Evolutionary conservation across 371 early-diverging fungal genomes (phyloP).

Genomic region (Apophysomyces sp.): DNA sequence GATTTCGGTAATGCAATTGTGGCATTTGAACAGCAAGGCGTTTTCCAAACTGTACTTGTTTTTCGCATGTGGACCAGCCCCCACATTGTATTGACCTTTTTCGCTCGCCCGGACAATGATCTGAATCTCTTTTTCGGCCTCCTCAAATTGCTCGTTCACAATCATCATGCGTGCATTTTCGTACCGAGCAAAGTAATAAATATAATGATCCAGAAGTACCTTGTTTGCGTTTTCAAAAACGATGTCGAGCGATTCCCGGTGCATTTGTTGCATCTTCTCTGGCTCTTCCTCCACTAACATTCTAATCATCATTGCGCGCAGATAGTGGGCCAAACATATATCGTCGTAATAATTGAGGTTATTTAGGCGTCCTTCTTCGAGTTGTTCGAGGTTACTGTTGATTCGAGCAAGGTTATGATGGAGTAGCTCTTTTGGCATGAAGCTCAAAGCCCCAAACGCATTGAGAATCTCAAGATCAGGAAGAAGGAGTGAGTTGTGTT

Average conservation of each 20-base stretch:
- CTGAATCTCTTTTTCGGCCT: conserved; percentile 37
- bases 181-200: conserved; percentile 52
- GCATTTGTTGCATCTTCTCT: conserved; percentile 8
- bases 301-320: conserved; percentile 51
- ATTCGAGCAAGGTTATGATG: conserved; percentile 36
- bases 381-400: conserved; percentile 31
- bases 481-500: conserved; percentile 53
- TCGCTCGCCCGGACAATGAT: conserved; percentile 20
- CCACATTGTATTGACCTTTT: conserved; percentile 19
- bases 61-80: conserved; percentile 23
- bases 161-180: conserved; percentile 49
- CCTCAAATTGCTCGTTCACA: conserved; percentile 25
- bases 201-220: conserved; percentile 52
- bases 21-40: conserved; percentile 28
- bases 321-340: conserved; percentile 57
- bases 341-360: conserved; percentile 50
- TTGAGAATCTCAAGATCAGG: conserved; percentile 69
- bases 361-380: conserved; percentile 19
- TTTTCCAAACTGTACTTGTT: conserved; percentile 38
- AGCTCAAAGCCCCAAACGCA: conserved; percentile 56
- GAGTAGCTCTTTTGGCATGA: conserved; percentile 44
- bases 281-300: conserved; percentile 14
- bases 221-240: conserved; percentile 30
- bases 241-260: conserved; percentile 22
- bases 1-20: conserved; percentile 26